These are phyloP conservation scores for Acanthamoeba lenticulata DNA, from an alignment of 208 protist genomes.

Conservation along the genomic window DNA sequence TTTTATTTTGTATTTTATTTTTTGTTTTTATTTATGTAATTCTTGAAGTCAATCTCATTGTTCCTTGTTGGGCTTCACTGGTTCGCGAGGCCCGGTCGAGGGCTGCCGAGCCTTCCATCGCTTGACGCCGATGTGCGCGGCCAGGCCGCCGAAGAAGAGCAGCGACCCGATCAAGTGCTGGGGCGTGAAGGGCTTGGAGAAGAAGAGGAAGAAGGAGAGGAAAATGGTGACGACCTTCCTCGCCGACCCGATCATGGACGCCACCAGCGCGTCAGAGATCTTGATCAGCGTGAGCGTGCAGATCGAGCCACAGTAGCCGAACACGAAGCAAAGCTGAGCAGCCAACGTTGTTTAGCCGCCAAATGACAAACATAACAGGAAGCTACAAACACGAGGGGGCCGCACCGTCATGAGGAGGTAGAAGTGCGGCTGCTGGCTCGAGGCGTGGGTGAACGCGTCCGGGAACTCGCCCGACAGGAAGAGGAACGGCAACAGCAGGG, in stretches of 20 bases:
- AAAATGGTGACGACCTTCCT: conserved; percentile 2
- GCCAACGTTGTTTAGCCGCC: background rate
- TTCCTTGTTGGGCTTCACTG: too few species aligned
- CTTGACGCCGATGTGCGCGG: background rate
- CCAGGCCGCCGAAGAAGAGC: background rate
- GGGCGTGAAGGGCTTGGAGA: background rate
- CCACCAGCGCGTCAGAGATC: background rate
- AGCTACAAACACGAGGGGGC: background rate
- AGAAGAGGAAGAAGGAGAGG: conserved; percentile 10
- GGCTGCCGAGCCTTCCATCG: too few species aligned
- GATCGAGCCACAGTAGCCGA: conserved; percentile 11
- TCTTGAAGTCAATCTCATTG: too few species aligned
- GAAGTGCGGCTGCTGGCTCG: background rate
- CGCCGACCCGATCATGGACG: background rate
- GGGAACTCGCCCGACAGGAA: background rate
- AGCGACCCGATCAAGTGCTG: background rate
- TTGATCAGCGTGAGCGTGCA: background rate
- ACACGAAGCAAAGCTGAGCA: background rate
- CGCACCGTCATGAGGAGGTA: background rate
- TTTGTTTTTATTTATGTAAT: too few species aligned
- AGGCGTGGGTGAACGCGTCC: background rate
- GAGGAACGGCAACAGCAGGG: background rate
- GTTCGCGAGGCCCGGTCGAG: too few species aligned
- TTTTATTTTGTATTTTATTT: too few species aligned
- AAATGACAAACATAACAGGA: too few species aligned